Evolutionary conservation across 2,329 filamentous ascomycete species (phyloP).

Genomic region (Colletotrichum godetiae): DNA sequence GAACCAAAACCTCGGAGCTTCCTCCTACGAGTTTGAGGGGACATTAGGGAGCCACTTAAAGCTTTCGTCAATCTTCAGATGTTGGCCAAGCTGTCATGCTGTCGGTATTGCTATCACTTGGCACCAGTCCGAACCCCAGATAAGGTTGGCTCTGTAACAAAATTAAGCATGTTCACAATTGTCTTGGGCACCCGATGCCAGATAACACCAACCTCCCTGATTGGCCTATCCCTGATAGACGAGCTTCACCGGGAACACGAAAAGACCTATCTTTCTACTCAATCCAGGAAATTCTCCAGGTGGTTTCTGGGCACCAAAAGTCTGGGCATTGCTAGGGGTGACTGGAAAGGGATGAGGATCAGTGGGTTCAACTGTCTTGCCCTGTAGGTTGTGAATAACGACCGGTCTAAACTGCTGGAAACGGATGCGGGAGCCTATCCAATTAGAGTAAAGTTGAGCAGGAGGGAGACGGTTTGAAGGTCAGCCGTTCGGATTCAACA

Average conservation of each 20-base stretch:
- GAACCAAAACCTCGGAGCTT: background rate
- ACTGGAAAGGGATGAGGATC: conserved; percentile 2
- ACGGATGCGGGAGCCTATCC: background rate
- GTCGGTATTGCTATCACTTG: background rate
- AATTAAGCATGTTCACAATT: conserved; percentile 12
- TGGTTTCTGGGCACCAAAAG: background rate
- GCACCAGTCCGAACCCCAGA: background rate
- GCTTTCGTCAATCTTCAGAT: background rate
- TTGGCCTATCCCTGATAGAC: background rate
- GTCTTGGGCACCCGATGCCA: conserved; percentile 14
- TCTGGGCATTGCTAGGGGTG: background rate
- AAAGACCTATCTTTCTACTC: background rate
- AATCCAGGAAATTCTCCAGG: background rate
- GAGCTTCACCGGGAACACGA: background rate
- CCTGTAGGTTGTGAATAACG: background rate
- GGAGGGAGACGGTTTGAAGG: background rate
- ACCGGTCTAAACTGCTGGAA: background rate
- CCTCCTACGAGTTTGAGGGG: background rate
- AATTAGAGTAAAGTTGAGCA: background rate
- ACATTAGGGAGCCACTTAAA: conserved; percentile 10
- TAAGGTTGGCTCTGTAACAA: conserved; percentile 17
- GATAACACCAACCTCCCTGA: conserved; percentile 18
- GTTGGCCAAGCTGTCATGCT: background rate
- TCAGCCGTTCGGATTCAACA: background rate
- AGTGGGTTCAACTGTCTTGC: background rate